These are phyloP conservation scores for Colletotrichum plurivorum DNA, from an alignment of 2,329 filamentous ascomycete species.

Conservation along the genomic window DNA sequence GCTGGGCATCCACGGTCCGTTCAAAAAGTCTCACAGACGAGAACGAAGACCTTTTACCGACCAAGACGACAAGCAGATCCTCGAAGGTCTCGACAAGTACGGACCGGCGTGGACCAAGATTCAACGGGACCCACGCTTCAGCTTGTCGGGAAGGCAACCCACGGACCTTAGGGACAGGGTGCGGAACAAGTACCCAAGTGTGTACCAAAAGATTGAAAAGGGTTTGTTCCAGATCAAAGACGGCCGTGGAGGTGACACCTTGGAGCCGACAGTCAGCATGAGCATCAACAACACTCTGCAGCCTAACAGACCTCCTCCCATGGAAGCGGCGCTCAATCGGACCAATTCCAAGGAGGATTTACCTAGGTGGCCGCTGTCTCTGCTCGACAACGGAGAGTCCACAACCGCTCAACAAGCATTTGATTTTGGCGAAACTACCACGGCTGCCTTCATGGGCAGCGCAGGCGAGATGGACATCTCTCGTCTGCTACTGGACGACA, in stretches of 20 bases:
- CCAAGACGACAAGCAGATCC: constrained; percentile 73
- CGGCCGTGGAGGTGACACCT: constrained; percentile 54
- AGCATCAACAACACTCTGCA: constrained; percentile 63
- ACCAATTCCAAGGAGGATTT: constrained; percentile 63
- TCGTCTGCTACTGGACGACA: constrained; percentile 70
- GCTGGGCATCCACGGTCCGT: constrained; percentile 73
- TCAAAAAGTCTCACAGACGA: constrained; percentile 73
- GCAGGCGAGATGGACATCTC: constrained; percentile 74
- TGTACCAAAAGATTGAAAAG: constrained; percentile 71
- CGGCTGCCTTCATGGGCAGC: constrained; percentile 56
- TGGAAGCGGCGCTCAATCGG: constrained; percentile 57
- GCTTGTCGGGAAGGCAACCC: constrained; percentile 71
- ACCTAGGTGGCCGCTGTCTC: constrained; percentile 57
- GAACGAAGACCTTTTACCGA: constrained; percentile 73
- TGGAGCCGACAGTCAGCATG: constrained; percentile 68
- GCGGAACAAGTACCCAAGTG: constrained; percentile 74
- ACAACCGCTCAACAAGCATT: constrained; percentile 49
- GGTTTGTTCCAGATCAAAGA: constrained; percentile 63
- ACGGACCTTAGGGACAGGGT: constrained; percentile 75
- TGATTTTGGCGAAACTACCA: constrained; percentile 60
- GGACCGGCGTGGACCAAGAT: constrained; percentile 77
- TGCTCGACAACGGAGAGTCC: constrained; percentile 49
- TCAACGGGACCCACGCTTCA: constrained; percentile 70
- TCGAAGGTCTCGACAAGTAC: constrained; percentile 71
- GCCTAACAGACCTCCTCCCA: constrained; percentile 52